Conservation (phyloP, 306 rosid species). For the Cercis canadensis region DNA sequence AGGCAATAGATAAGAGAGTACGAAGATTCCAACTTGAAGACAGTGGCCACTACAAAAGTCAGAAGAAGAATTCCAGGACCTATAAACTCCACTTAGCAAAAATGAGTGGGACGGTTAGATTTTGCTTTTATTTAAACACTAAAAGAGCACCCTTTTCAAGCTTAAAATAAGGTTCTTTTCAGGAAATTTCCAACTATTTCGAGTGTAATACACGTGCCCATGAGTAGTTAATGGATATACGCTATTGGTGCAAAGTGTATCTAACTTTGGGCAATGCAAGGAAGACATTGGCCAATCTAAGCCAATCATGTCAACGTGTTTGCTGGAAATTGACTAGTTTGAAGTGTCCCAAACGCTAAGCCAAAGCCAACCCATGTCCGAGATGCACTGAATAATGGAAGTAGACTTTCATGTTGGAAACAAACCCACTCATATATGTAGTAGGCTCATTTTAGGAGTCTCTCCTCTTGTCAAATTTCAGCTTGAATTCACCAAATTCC, state of each 20-base stretch:
- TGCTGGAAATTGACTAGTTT: slow-evolving; percentile 25
- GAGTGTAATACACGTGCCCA: slow-evolving; percentile 40
- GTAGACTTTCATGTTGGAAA: slow-evolving; percentile 34
- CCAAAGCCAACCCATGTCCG: slow-evolving; percentile 32
- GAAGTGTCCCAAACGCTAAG: slow-evolving; percentile 39
- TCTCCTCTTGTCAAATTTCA: not conserved
- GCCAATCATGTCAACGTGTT: slow-evolving; percentile 46
- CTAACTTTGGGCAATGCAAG: slow-evolving; percentile 25
- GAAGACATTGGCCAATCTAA: slow-evolving; percentile 41
- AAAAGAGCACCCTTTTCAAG: not conserved
- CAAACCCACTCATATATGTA: slow-evolving; percentile 27
- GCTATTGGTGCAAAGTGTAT: slow-evolving; percentile 31
- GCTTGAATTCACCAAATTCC: not conserved
- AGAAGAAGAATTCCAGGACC: slow-evolving; percentile 11
- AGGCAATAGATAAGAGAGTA: slow-evolving; percentile 15
- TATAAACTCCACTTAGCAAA: slow-evolving; percentile 37
- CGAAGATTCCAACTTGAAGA: slow-evolving; percentile 35
- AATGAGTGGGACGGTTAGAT: slow-evolving; percentile 55
- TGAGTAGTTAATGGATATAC: not conserved
- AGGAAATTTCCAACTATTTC: slow-evolving; percentile 14
- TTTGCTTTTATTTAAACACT: not conserved
- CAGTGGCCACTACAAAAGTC: slow-evolving; percentile 67
- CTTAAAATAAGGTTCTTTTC: slow-evolving; percentile 26
- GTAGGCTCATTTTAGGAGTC: not conserved
- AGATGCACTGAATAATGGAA: slow-evolving; percentile 36